Percentiles rank a stretch among this genome's conserved stretches.
Conservation (phyloP, 176 grass and related monocot genomes). For the Ensete ventricosum region DNA sequence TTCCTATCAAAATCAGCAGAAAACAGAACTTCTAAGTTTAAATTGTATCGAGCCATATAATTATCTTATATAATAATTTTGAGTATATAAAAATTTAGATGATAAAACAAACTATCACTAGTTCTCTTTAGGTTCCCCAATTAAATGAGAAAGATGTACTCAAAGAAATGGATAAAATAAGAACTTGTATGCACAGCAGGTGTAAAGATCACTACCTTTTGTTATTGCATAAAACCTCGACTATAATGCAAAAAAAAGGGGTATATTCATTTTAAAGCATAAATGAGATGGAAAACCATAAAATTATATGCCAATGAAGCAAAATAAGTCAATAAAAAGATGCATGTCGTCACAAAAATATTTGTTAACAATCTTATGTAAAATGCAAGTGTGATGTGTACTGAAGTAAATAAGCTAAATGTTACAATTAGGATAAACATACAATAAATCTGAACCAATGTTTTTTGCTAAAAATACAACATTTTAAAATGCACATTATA, state of each 20-base stretch:
- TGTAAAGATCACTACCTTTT: background rate
- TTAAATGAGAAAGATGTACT: background rate
- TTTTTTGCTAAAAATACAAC: background rate
- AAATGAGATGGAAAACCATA: background rate
- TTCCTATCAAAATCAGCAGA: conserved; percentile 44
- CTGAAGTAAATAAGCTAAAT: background rate
- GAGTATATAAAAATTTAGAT: background rate
- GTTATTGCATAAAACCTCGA: background rate
- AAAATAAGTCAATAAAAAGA: background rate
- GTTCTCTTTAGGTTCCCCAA: background rate
- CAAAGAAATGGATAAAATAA: background rate
- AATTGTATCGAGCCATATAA: background rate
- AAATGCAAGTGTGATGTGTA: background rate
- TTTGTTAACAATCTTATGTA: background rate
- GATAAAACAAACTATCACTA: background rate
- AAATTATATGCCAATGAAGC: background rate
- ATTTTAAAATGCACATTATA: background rate
- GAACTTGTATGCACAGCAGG: background rate
- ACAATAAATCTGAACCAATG: background rate
- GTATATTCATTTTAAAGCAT: background rate
- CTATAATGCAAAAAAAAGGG: background rate
- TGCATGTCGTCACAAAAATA: background rate
- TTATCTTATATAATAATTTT: background rate
- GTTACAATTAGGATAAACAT: background rate
- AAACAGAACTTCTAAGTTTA: background rate